Evolutionary conservation across 345 rosid species (phyloP).

Genomic region (Punica granatum): DNA sequence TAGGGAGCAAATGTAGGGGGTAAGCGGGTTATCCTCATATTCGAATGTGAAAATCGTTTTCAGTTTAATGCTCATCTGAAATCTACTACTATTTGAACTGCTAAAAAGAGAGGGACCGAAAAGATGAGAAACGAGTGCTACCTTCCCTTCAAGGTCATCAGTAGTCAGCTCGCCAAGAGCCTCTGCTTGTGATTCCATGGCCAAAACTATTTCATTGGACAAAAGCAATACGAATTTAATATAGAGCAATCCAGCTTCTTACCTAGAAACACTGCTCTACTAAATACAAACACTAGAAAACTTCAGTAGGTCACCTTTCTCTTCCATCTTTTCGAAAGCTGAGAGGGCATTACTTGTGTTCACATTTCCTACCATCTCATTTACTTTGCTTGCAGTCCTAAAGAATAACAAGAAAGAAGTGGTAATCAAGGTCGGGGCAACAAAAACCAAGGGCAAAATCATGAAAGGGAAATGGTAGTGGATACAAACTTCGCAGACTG

Average conservation of each 20-base stretch:
- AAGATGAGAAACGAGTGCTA: constrained; percentile 12
- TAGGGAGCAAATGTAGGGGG: neutral
- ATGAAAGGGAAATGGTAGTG: constrained; percentile 9
- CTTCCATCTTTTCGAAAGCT: constrained; percentile 86
- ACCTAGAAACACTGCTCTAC: neutral
- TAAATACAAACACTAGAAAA: neutral
- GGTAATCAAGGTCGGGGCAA: neutral
- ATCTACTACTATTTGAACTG: neutral
- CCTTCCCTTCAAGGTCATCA: constrained; percentile 72
- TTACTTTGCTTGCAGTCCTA: constrained; percentile 77
- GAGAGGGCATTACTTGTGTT: constrained; percentile 69
- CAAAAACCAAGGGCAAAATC: constrained; percentile 11
- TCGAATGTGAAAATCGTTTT: no score
- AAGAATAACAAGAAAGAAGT: constrained; percentile 6
- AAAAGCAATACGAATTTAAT: constrained; percentile 1
- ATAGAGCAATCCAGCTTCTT: neutral
- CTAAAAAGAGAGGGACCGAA: neutral
- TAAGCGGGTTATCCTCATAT: neutral
- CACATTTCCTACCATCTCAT: constrained; percentile 71
- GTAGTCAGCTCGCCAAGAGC: constrained; percentile 58
- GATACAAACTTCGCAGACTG: constrained; percentile 62
- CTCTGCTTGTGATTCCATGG: constrained; percentile 76
- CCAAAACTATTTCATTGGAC: constrained; percentile 30
- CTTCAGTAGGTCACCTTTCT: constrained; percentile 44
- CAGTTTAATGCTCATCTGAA: neutral